A percentile compares a stretch with the other conserved stretches of the same genome.
phyloP scores from a whole-genome alignment of 140 eudicot species.

The Flaveria floridana region DNA sequence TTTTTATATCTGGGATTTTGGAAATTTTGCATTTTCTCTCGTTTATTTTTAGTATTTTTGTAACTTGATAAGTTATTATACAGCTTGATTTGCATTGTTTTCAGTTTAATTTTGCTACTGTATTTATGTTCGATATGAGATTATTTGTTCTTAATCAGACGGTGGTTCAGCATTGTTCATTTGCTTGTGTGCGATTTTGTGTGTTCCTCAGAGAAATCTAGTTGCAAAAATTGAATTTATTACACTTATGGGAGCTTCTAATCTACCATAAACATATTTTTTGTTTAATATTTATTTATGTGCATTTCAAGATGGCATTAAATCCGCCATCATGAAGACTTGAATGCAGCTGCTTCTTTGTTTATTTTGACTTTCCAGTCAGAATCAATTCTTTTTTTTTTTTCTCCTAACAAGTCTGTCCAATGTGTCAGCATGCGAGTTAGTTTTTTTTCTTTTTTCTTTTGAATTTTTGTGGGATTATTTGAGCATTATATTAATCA shows the following conservation, averaged over 20 bases:
- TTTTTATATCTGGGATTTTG: no score
- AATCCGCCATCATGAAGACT: slow-evolving; percentile 23
- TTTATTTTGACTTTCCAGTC: slow-evolving; percentile 28
- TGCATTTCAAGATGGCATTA: slow-evolving; percentile 30
- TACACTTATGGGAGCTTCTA: slow-evolving; percentile 35
- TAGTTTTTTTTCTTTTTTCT: background rate
- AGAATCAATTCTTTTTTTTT: slow-evolving; percentile 29
- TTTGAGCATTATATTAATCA: slow-evolving; percentile 13
- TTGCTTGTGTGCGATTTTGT: slow-evolving; percentile 3
- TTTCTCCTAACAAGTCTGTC: slow-evolving; percentile 13
- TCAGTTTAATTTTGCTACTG: background rate
- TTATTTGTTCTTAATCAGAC: background rate
- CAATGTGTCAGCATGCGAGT: slow-evolving; percentile 22
- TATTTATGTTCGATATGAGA: background rate
- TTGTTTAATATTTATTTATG: background rate
- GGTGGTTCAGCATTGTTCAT: background rate
- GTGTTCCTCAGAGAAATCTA: slow-evolving; percentile 32
- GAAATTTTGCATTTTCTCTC: no score
- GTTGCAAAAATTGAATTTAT: slow-evolving; percentile 29
- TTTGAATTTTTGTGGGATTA: background rate
- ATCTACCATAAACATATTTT: slow-evolving; percentile 19
- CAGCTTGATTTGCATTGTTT: no score
- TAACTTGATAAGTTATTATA: no score
- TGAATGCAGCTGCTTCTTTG: slow-evolving; percentile 35
- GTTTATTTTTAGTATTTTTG: no score